Conservation (phyloP, 2,329 filamentous ascomycete species). For the Lachnellula occidentalis region DNA sequence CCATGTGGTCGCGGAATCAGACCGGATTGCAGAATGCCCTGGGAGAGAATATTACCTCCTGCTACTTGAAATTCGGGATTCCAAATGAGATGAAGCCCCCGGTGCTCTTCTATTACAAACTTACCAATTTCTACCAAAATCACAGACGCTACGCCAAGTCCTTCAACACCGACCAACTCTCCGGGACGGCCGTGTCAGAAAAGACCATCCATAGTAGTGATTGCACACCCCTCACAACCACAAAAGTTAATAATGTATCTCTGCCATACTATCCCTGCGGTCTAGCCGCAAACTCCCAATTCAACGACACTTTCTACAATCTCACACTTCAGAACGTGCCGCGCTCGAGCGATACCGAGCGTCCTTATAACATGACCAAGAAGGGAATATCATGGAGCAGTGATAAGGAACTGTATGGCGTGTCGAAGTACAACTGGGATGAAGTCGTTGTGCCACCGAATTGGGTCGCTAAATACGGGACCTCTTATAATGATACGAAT, state of each 20-base stretch:
- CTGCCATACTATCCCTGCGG: constrained; percentile 91
- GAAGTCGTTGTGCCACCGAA: constrained; percentile 80
- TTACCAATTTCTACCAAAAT: constrained; percentile 99
- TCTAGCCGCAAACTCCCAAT: constrained; percentile 91
- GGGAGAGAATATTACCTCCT: constrained; percentile 20
- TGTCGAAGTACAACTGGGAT: constrained; percentile 57
- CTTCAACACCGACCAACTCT: constrained; percentile 76
- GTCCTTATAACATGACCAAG: constrained; percentile 67
- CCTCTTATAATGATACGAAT: constrained; percentile 60
- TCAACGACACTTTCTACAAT: constrained; percentile 82
- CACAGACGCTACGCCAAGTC: constrained; percentile 94
- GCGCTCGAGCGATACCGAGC: no score
- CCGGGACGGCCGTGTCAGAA: constrained; percentile 59
- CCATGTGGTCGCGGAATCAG: constrained; percentile 9
- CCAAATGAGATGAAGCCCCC: constrained; percentile 75
- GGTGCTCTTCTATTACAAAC: constrained; percentile 88
- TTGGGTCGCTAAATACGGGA: constrained; percentile 67
- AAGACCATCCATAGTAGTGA: constrained; percentile 59
- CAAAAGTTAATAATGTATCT: constrained; percentile 38
- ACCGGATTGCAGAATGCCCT: neutral
- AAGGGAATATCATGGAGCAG: constrained; percentile 80
- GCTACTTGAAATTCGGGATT: constrained; percentile 44
- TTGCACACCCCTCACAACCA: constrained; percentile 66
- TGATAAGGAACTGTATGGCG: constrained; percentile 73
- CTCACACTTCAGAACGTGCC: constrained; percentile 53